Percentiles rank a stretch among this genome's conserved stretches.
Conservation (phyloP, 805 yeast genomes). For the Sugiyamaella valdiviana region DNA sequence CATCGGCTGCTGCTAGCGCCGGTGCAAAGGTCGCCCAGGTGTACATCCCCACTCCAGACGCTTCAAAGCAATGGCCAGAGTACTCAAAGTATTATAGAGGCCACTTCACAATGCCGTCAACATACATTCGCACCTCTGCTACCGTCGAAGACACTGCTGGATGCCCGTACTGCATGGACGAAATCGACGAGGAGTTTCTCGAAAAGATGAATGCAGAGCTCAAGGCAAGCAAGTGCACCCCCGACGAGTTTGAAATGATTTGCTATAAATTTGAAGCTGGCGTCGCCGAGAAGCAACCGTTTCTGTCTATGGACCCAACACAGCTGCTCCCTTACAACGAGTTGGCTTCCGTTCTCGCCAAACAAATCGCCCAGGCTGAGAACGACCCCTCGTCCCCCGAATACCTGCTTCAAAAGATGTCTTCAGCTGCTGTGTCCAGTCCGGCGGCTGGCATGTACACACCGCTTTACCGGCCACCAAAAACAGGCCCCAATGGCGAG, state of each 20-base stretch:
- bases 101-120: slow-evolving; percentile 61
- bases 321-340: slow-evolving; percentile 69
- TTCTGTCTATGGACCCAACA: slow-evolving; percentile 73
- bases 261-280: slow-evolving; percentile 68
- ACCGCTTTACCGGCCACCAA: slow-evolving; percentile 20
- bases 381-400: slow-evolving; percentile 44
- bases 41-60: slow-evolving; percentile 96
- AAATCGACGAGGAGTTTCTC: slow-evolving; percentile 69
- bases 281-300: slow-evolving; percentile 80
- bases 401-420: slow-evolving; percentile 19
- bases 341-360: slow-evolving; percentile 43
- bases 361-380: slow-evolving; percentile 41
- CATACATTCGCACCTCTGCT: slow-evolving; percentile 83
- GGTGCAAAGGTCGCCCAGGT: slow-evolving; percentile 48
- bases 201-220: slow-evolving; percentile 33
- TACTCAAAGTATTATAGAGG: slow-evolving; percentile 66
- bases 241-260: slow-evolving; percentile 79
- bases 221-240: slow-evolving; percentile 42
- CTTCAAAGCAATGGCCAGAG: slow-evolving; percentile 73
- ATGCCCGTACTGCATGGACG: slow-evolving; percentile 83
- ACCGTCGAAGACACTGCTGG: slow-evolving; percentile 95
- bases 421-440: slow-evolving; percentile 1
- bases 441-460: slow-evolving; percentile 32
- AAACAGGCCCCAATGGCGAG: slow-evolving; percentile 4
- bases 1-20: slow-evolving; percentile 55